A percentile compares a stretch with the other conserved stretches of the same genome.
phyloP scores from a whole-genome alignment of 495 filamentous ascomycete species.

The Penicillium pulvis region DNA sequence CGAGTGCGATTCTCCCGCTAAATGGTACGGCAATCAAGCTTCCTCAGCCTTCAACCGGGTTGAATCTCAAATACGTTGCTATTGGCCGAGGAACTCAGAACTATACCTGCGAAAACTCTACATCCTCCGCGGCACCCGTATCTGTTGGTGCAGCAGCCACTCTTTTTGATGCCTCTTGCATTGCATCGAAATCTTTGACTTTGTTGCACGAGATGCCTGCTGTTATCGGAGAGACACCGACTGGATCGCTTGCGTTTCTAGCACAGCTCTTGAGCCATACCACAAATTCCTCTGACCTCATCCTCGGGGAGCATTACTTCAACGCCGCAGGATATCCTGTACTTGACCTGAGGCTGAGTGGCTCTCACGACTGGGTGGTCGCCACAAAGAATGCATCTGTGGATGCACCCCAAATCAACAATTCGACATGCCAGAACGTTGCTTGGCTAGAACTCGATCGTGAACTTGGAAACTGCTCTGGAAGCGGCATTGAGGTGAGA shows the following conservation, averaged over 20 bases:
- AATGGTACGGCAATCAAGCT: conserved; percentile 35
- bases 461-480: conserved; percentile 48
- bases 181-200: conserved; percentile 27
- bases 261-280: conserved; percentile 25
- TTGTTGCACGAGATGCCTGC: conserved; percentile 37
- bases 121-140: conserved; percentile 22
- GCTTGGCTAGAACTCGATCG: conserved; percentile 61
- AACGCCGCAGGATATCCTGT: conserved; percentile 49
- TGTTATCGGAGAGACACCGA: conserved; percentile 39
- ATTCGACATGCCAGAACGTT: conserved; percentile 49
- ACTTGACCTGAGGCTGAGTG: conserved; percentile 58
- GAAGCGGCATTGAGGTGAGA: conserved; percentile 46
- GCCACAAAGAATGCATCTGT: conserved; percentile 49
- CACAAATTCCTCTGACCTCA: conserved; percentile 34
- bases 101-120: conserved; percentile 60
- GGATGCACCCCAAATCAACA: conserved; percentile 45
- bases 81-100: conserved; percentile 77
- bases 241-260: conserved; percentile 37
- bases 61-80: conserved; percentile 61
- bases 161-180: conserved; percentile 64
- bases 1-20: conserved; percentile 21
- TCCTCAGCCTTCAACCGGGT: conserved; percentile 42
- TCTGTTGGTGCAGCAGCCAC: conserved; percentile 65
- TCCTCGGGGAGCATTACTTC: conserved; percentile 70
- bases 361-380: conserved; percentile 35